Conservation (phyloP, 257 asterid species). For the Ballota nigra region DNA sequence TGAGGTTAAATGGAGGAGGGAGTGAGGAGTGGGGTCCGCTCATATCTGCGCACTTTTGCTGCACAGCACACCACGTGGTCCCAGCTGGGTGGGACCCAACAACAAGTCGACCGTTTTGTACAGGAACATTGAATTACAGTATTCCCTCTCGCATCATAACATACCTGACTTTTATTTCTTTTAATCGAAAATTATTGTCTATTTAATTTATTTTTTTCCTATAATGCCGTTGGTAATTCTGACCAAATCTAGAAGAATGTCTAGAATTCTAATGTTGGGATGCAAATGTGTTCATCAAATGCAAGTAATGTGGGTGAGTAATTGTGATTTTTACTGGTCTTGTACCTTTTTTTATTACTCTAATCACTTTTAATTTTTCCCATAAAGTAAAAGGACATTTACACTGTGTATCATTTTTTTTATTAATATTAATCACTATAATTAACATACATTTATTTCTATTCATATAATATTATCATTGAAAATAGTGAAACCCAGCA, state of each 20-base stretch:
- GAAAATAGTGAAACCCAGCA: too few relatives aligned
- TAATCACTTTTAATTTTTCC: too few relatives aligned
- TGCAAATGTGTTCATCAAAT: too few relatives aligned
- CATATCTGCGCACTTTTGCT: too few relatives aligned
- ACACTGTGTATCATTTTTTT: too few relatives aligned
- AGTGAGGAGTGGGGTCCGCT: conserved; percentile 25
- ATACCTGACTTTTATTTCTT: background rate
- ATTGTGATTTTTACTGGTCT: too few relatives aligned
- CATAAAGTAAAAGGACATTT: too few relatives aligned
- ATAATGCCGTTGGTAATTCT: background rate
- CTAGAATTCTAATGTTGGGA: background rate
- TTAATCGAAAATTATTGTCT: background rate
- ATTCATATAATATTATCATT: too few relatives aligned
- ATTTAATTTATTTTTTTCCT: background rate
- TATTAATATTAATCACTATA: too few relatives aligned
- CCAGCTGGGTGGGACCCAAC: conserved; percentile 21
- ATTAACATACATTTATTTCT: too few relatives aligned
- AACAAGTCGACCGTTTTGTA: conserved; percentile 28
- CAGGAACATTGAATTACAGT: background rate
- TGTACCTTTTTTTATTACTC: too few relatives aligned
- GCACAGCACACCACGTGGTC: conserved; percentile 22
- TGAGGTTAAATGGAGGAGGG: background rate
- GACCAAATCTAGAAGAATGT: background rate
- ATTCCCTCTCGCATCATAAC: background rate
- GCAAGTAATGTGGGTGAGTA: too few relatives aligned